These are phyloP conservation scores for Homolaphlyctis polyrhiza DNA, from an alignment of 371 early-diverging fungal species.

Conservation along the genomic window DNA sequence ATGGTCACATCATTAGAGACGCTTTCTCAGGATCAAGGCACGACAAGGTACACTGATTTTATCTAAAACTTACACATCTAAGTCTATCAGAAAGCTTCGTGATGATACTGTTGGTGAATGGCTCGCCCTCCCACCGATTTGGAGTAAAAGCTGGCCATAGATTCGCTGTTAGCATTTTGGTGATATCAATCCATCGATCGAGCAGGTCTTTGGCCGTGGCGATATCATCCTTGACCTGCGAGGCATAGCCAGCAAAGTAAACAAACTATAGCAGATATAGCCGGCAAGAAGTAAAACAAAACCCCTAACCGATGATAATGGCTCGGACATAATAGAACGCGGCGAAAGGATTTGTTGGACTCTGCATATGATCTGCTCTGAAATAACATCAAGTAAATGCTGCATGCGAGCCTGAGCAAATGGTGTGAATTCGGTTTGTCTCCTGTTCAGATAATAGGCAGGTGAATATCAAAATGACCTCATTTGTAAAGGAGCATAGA, in stretches of 20 bases:
- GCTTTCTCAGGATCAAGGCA: too few relatives aligned
- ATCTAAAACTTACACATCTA: too few relatives aligned
- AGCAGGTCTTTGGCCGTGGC: slow-evolving; percentile 10
- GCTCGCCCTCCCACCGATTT: slow-evolving; percentile 33
- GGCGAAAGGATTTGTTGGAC: slow-evolving; percentile 16
- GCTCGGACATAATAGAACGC: slow-evolving; percentile 12
- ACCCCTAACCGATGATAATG: slow-evolving; percentile 10
- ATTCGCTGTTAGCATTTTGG: slow-evolving; percentile 25
- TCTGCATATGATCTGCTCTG: slow-evolving; percentile 20
- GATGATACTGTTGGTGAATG: slow-evolving; percentile 12
- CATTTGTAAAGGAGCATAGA: not conserved
- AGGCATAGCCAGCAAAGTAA: too few relatives aligned
- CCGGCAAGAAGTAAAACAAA: too few relatives aligned
- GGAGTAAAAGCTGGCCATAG: slow-evolving; percentile 39
- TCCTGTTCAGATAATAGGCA: slow-evolving; percentile 18
- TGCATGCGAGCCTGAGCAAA: slow-evolving; percentile 36
- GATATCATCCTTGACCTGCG: slow-evolving; percentile 28
- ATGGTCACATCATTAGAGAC: too few relatives aligned
- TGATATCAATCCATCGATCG: slow-evolving; percentile 12
- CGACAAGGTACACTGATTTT: too few relatives aligned
- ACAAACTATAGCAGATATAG: too few relatives aligned
- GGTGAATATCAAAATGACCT: not conserved
- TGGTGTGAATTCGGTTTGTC: slow-evolving; percentile 22
- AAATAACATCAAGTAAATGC: slow-evolving; percentile 24
- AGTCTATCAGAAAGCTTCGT: slow-evolving; percentile 16